Evolutionary conservation across 306 rosid species (phyloP), one percentile per base, ranked within the genome.

Genomic region (Rosa persica): DNA sequence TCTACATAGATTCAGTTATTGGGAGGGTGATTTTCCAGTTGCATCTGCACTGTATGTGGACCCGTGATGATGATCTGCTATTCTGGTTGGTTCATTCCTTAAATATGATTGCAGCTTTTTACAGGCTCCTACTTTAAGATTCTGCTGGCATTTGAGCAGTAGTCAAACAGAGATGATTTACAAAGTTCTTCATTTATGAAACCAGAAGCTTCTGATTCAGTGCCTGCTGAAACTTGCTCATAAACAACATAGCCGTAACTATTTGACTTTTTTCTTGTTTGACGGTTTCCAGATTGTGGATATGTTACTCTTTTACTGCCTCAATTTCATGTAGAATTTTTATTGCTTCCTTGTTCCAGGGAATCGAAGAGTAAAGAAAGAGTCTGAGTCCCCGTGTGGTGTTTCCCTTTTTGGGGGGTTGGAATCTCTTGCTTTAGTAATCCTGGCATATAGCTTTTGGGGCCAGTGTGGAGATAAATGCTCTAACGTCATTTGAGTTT

Each of bases 1-100:
- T 61, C 70, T 15, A 6, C 13, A 65, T 12, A 7, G 3, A 65
- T 6, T 65, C 44, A 46, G 52, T n/a, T 42, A 44, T 22, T 70
- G 57, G 17, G 34, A 5, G 52, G 57, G 17, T 43, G 42, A 6
- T 20, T 23, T 47, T 71, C 75, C 60, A 48, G 75, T 71, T 47
- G 74, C 55, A 44, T 12, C 38, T 70, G 74, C 46, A 70, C 74
- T 70, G 60, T 71, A 23, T 1, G 61, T 46, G 60, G 57, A 71
- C 38, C 55, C n/a, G 11, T 15, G 43, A 65, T 30, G 43, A 46
- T 48, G 22, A 25, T 44, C 17, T 3, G 36, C 16, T 23, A 2
- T 70, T 55, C 36, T 48, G 75, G 75, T 46, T 46, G 4, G 25
- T 36, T 25, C 17, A 71, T 22, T 15, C 25, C 44, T 5, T 64